phyloP scores from a whole-genome alignment of 2,329 filamentous ascomycete species.

The Zasmidium citrigriseum region DNA sequence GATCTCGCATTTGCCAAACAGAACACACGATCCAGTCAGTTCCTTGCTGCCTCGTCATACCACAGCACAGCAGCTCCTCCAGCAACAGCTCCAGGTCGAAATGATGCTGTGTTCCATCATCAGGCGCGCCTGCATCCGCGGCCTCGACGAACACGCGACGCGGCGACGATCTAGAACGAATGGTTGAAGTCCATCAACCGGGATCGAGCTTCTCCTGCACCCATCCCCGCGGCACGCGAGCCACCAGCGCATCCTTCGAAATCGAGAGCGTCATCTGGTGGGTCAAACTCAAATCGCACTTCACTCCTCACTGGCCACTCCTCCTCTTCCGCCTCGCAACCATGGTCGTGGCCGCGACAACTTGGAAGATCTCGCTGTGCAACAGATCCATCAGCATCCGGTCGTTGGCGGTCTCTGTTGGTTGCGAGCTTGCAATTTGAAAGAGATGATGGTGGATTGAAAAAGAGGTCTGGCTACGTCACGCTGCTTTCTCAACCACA shows the following conservation, averaged over 20 bases:
- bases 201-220: too few species aligned
- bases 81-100: neutral
- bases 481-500: neutral
- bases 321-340: neutral
- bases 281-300: neutral
- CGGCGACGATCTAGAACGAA: neutral
- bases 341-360: neutral
- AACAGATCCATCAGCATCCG: neutral
- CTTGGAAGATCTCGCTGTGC: neutral
- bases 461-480: neutral
- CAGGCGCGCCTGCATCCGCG: neutral
- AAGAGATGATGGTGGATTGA: neutral
- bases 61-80: neutral
- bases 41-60: too few species aligned
- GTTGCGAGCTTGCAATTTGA: neutral
- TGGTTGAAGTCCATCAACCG: too few species aligned
- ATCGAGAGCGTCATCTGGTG: neutral
- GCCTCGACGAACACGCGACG: neutral
- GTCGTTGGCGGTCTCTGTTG: too few species aligned
- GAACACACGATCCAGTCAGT: too few species aligned
- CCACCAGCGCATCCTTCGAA: too few species aligned
- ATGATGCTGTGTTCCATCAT: neutral
- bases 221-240: too few species aligned
- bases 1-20: too few species aligned
- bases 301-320: neutral